Evolutionary conservation across 306 rosid genomes (phyloP).

Genomic region (Biancaea sappan): DNA sequence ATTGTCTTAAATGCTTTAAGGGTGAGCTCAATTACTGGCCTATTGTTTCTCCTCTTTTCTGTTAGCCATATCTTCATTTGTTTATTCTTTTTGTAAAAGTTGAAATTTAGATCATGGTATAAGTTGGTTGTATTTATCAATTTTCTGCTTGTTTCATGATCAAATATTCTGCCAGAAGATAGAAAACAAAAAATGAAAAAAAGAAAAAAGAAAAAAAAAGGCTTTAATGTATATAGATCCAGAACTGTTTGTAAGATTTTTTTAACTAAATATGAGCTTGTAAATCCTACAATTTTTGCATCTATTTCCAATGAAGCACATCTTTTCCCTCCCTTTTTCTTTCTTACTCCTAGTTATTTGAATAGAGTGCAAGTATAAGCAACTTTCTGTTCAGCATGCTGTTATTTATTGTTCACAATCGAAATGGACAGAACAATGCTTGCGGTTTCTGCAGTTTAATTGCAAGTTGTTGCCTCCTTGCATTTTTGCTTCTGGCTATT

Average conservation of each 20-base stretch:
- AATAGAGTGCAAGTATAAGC: background rate
- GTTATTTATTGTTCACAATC: background rate
- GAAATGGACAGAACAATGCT: background rate
- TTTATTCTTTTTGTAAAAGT: constrained; percentile 49
- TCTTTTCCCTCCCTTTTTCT: background rate
- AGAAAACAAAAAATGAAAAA: background rate
- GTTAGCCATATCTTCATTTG: constrained; percentile 45
- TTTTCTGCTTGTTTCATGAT: constrained; percentile 41
- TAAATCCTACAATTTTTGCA: background rate
- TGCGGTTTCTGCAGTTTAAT: background rate
- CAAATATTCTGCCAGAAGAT: constrained; percentile 27
- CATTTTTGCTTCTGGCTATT: background rate
- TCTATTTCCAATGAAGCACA: background rate
- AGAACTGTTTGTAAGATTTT: constrained; percentile 29
- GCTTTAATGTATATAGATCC: constrained; percentile 30
- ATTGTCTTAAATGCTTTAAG: constrained; percentile 31
- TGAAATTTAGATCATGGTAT: constrained; percentile 40
- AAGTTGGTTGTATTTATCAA: constrained; percentile 35
- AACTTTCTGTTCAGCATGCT: background rate
- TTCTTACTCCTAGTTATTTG: background rate
- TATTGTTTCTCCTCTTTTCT: constrained; percentile 29
- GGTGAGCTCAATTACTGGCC: constrained; percentile 7
- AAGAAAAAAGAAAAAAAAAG: constrained; percentile 5
- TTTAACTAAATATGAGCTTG: constrained; percentile 10
- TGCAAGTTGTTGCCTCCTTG: background rate